phyloP scores from a whole-genome alignment of 2,329 filamentous ascomycete genomes.

The Microdochium bolleyi region DNA sequence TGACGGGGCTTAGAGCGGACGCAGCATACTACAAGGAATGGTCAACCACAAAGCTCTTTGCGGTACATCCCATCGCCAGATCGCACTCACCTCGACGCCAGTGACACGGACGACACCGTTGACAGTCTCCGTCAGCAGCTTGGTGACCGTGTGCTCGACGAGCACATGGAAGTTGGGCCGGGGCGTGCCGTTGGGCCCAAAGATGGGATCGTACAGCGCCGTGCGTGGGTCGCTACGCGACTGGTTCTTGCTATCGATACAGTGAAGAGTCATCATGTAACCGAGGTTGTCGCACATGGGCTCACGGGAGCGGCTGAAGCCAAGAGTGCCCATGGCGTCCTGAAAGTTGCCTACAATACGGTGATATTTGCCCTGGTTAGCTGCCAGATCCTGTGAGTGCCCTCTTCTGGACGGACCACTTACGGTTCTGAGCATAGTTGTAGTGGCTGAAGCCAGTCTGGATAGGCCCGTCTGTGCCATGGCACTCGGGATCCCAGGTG shows the following conservation, averaged over 20 bases:
- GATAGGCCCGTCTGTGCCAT: slow-evolving; percentile 1
- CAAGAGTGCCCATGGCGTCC: neutral
- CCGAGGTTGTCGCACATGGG: slow-evolving; percentile 1
- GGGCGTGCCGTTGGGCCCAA: neutral
- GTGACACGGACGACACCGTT: neutral
- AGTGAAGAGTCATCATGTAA: slow-evolving; percentile 1
- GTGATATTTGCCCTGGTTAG: neutral
- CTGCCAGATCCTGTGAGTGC: neutral
- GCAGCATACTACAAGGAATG: neutral
- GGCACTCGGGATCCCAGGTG: slow-evolving; percentile 15
- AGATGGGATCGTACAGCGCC: slow-evolving; percentile 2
- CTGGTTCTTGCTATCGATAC: slow-evolving; percentile 1
- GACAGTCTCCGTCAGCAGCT: neutral
- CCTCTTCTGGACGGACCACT: neutral
- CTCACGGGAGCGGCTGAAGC: neutral
- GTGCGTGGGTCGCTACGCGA: slow-evolving; percentile 1
- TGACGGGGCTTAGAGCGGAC: neutral
- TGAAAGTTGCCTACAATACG: neutral
- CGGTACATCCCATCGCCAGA: too few relatives aligned
- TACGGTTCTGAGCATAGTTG: slow-evolving; percentile 2
- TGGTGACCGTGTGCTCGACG: slow-evolving; percentile 1
- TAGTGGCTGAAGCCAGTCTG: slow-evolving; percentile 1
- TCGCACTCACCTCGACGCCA: neutral
- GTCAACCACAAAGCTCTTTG: neutral
- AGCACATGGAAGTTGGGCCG: slow-evolving; percentile 1